These are phyloP conservation scores for Xylaria arbuscula DNA, from an alignment of 2,329 filamentous ascomycete genomes.

Conservation along the genomic window DNA sequence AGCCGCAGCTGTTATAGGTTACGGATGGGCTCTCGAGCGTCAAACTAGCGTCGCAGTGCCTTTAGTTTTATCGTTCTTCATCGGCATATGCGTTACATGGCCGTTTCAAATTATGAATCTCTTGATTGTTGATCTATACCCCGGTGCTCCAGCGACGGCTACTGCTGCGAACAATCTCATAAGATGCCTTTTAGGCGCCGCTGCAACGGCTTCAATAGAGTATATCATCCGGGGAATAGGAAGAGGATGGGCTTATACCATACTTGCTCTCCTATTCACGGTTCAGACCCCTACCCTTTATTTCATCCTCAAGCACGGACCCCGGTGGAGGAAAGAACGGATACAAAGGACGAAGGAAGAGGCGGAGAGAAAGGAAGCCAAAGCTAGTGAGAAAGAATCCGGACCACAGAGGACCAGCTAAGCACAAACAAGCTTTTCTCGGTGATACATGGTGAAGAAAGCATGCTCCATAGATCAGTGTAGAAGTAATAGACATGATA, in stretches of 20 bases:
- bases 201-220: conserved; percentile 68
- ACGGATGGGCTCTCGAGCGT: conserved; percentile 67
- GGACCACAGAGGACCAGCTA: conserved; percentile 1
- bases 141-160: conserved; percentile 68
- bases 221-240: conserved; percentile 68
- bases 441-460: not conserved
- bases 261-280: conserved; percentile 64
- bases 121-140: conserved; percentile 72
- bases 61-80: conserved; percentile 66
- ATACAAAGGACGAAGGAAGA: conserved; percentile 53
- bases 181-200: conserved; percentile 70
- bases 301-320: conserved; percentile 61
- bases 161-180: conserved; percentile 73
- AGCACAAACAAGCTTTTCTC: not conserved
- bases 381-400: conserved; percentile 7
- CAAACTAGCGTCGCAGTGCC: conserved; percentile 65
- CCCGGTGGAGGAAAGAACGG: conserved; percentile 63
- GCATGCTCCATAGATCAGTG: not conserved
- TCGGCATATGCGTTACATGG: conserved; percentile 68
- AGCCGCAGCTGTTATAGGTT: conserved; percentile 63
- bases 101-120: conserved; percentile 73
- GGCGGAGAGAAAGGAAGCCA: conserved; percentile 45
- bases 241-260: conserved; percentile 71
- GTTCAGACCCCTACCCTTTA: conserved; percentile 61
- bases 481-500: not conserved